Percentiles rank a stretch among this genome's conserved stretches.
Evolutionary conservation across 805 yeast genomes (phyloP).

Genomic region (Hanseniaspora thailandica): DNA sequence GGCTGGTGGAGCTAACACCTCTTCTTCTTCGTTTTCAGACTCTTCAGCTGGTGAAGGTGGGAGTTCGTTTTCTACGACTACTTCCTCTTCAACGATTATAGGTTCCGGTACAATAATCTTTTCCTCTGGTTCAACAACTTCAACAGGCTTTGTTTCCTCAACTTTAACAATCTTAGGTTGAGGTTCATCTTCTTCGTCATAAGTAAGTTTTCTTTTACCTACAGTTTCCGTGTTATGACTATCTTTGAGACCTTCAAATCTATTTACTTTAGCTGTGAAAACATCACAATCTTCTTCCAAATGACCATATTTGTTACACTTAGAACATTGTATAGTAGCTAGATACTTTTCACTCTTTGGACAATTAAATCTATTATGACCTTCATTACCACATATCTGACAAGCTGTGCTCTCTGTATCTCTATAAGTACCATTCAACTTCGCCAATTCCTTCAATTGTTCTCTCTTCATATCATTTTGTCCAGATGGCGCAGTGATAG

Average conservation of each 20-base stretch:
- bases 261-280: slow-evolving; percentile 20
- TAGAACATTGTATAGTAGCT: slow-evolving; percentile 52
- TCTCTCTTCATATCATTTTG: slow-evolving; percentile 84
- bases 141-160: background rate
- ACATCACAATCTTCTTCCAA: slow-evolving; percentile 69
- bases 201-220: background rate
- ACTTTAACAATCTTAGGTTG: background rate
- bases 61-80: background rate
- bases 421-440: slow-evolving; percentile 84
- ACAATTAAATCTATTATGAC: slow-evolving; percentile 56
- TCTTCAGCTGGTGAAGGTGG: background rate
- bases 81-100: background rate
- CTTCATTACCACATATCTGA: slow-evolving; percentile 51
- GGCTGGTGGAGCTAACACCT: background rate
- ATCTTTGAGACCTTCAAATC: background rate
- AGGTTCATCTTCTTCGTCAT: background rate
- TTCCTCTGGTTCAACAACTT: background rate
- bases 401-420: slow-evolving; percentile 59
- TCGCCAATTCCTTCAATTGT: slow-evolving; percentile 84
- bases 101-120: background rate
- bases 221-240: background rate
- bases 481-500: slow-evolving; percentile 82
- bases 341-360: slow-evolving; percentile 43
- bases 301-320: slow-evolving; percentile 78
- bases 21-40: slow-evolving; percentile 7